Evolutionary conservation across 2,329 filamentous ascomycete genomes (phyloP).

Genomic region (Apiospora hydei): DNA sequence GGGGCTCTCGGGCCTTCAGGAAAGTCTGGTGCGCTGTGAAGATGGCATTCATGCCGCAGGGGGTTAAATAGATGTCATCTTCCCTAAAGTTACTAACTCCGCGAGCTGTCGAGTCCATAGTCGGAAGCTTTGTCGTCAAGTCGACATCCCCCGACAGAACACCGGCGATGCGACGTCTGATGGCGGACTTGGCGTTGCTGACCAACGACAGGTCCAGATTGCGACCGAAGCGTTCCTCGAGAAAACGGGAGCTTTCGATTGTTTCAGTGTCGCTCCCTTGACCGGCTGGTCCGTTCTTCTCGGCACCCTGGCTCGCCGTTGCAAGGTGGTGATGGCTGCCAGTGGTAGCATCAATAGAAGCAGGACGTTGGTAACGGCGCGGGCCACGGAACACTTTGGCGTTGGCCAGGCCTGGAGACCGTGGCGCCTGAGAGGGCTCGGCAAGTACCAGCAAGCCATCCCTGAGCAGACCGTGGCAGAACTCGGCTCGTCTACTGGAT

Average conservation of each 20-base stretch:
- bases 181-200: conserved; percentile 82
- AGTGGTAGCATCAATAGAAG: conserved; percentile 48
- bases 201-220: conserved; percentile 85
- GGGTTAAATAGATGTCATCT: conserved; percentile 87
- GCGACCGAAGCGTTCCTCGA: conserved; percentile 93
- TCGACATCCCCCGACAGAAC: conserved; percentile 78
- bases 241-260: conserved; percentile 78
- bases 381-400: conserved; percentile 71
- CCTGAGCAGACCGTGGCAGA: conserved; percentile 78
- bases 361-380: conserved; percentile 74
- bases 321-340: conserved; percentile 34
- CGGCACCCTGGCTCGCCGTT: conserved; percentile 22
- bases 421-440: conserved; percentile 33
- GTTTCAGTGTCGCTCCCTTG: conserved; percentile 45
- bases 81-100: conserved; percentile 74
- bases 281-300: conserved; percentile 29
- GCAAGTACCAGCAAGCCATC: conserved; percentile 64
- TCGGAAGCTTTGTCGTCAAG: conserved; percentile 58
- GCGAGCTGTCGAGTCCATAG: conserved; percentile 56
- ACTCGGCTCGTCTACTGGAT: conserved; percentile 90
- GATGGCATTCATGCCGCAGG: conserved; percentile 94
- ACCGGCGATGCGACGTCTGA: conserved; percentile 86
- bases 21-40: conserved; percentile 85
- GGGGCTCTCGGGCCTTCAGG: conserved; percentile 65
- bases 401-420: background rate